A percentile compares a stretch with the other conserved stretches of the same genome.
These are phyloP conservation scores for Suhomyces bribrorum DNA, from an alignment of 1,139 yeast species.

Conservation along the genomic window DNA sequence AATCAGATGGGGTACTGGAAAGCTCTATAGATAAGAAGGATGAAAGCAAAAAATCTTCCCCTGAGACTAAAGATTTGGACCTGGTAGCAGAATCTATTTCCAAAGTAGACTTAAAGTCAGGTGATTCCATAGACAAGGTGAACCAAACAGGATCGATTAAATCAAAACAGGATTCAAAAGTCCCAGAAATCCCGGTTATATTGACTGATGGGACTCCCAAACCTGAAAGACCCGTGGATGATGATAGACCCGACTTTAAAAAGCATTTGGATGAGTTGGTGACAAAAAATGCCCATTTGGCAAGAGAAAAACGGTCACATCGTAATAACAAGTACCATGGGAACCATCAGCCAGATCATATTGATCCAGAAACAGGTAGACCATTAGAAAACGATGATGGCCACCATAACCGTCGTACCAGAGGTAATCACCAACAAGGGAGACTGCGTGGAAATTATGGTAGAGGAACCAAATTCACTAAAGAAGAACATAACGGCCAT, in stretches of 20 bases:
- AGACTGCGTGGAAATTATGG: background rate
- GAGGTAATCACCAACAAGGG: constrained; percentile 1
- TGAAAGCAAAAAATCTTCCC: background rate
- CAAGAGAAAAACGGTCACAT: constrained; percentile 11
- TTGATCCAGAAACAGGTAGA: background rate
- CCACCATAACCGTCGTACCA: background rate
- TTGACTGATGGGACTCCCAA: background rate
- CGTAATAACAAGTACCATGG: constrained; percentile 1
- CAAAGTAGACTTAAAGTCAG: background rate
- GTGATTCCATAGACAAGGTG: background rate
- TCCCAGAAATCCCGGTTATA: background rate
- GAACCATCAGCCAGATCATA: background rate
- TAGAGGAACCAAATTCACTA: background rate
- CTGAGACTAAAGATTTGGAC: background rate
- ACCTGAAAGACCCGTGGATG: constrained; percentile 9
- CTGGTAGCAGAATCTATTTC: background rate
- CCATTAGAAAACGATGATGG: background rate
- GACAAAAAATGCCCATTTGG: constrained; percentile 15
- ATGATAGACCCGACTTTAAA: constrained; percentile 36
- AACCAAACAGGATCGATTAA: background rate
- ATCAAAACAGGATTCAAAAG: background rate
- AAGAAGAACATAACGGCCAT: background rate
- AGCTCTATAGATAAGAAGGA: background rate
- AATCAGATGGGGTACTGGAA: background rate
- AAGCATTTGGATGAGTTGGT: constrained; percentile 34